A percentile compares a stretch with the other conserved stretches of the same genome.
These are phyloP conservation scores for Monosporascus sp. DNA, from an alignment of 2,329 filamentous ascomycete genomes.

Conservation along the genomic window DNA sequence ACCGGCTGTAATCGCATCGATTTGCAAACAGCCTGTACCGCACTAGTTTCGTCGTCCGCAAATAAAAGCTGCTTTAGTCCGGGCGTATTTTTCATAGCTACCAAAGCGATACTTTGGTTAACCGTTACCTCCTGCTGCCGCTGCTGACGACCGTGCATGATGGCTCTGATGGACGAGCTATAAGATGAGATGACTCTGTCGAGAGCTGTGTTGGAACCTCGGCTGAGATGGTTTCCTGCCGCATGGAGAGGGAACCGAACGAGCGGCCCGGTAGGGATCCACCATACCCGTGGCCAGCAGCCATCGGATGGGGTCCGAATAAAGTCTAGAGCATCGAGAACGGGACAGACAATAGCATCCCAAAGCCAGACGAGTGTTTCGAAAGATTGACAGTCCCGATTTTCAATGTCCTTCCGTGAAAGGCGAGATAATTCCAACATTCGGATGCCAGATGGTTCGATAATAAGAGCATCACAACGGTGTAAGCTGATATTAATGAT, in stretches of 20 bases:
- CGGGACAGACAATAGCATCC: constrained; percentile 18
- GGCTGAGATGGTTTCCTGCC: constrained; percentile 23
- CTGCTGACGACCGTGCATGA: constrained; percentile 18
- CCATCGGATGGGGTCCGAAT: constrained; percentile 5
- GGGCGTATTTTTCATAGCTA: constrained; percentile 25
- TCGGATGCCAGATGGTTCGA: no score
- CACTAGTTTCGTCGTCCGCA: constrained; percentile 12
- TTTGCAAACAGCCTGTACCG: constrained; percentile 6
- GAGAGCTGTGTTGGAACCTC: constrained; percentile 20
- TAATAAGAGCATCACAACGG: no score
- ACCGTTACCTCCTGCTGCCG: background rate
- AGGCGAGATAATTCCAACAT: no score
- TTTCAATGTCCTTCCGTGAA: no score
- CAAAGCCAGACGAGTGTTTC: constrained; percentile 26
- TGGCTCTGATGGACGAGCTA: constrained; percentile 24
- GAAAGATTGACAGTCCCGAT: no score
- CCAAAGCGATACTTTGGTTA: constrained; percentile 19
- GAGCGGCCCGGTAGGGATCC: constrained; percentile 28
- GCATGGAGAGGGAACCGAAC: constrained; percentile 28
- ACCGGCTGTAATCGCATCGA: background rate
- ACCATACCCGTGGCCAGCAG: constrained; percentile 27
- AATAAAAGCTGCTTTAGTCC: background rate
- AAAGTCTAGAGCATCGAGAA: constrained; percentile 23
- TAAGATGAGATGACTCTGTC: constrained; percentile 35
- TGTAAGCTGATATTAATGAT: no score